phyloP scores from a whole-genome alignment of 805 yeast genomes.

The Kazachstania bromeliacearum region DNA sequence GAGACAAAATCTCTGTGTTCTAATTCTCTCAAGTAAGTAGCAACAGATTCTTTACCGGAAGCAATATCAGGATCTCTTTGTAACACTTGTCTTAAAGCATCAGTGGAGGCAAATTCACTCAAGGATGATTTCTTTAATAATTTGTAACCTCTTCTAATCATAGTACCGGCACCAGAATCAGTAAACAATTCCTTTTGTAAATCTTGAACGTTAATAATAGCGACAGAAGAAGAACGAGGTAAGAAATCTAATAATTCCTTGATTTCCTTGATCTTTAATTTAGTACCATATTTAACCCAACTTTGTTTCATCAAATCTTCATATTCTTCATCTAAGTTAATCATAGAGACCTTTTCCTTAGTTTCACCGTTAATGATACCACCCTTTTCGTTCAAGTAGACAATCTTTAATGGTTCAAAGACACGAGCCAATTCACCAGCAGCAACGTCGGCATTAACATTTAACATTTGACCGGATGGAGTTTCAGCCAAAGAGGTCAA shows the following conservation, averaged over 20 bases:
- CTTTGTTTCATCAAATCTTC: slow-evolving; percentile 83
- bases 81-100: slow-evolving; percentile 65
- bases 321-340: slow-evolving; percentile 93
- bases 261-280: slow-evolving; percentile 91
- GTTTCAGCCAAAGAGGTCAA: slow-evolving; percentile 96
- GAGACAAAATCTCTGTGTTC: slow-evolving; percentile 57
- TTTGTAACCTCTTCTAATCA: slow-evolving; percentile 95
- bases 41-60: slow-evolving; percentile 63
- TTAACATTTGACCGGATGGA: slow-evolving; percentile 89
- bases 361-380: slow-evolving; percentile 90
- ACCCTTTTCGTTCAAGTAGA: slow-evolving; percentile 94
- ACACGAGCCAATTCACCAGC: slow-evolving; percentile 97
- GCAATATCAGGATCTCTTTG: slow-evolving; percentile 67
- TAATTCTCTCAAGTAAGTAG: slow-evolving; percentile 68
- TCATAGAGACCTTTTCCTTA: slow-evolving; percentile 79
- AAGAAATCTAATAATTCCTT: slow-evolving; percentile 86
- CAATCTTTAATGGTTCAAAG: slow-evolving; percentile 93
- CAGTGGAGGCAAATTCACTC: slow-evolving; percentile 62
- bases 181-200: slow-evolving; percentile 95
- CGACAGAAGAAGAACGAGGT: slow-evolving; percentile 96
- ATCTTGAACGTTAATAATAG: slow-evolving; percentile 90
- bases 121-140: slow-evolving; percentile 62
- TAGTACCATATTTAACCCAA: slow-evolving; percentile 99
- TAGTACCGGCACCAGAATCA: slow-evolving; percentile 98
- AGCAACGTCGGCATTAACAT: slow-evolving; percentile 97